phyloP scores from a whole-genome alignment of 768 basidiomycete genomes.

The Tricholoma flavovirens region DNA sequence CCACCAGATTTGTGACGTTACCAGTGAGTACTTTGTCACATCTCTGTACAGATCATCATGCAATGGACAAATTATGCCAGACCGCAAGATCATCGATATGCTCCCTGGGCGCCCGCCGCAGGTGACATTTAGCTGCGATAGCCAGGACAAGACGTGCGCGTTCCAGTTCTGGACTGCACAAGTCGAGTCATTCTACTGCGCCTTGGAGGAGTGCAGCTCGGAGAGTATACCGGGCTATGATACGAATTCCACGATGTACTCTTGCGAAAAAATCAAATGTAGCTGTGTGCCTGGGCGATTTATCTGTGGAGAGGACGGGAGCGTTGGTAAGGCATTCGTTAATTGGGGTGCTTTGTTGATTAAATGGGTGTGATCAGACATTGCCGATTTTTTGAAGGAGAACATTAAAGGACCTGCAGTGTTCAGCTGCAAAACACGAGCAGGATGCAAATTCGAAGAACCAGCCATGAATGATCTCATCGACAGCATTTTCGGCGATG shows the following conservation, averaged over 20 bases:
- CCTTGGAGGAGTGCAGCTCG: constrained; percentile 64
- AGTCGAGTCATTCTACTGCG: constrained; percentile 95
- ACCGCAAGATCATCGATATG: constrained; percentile 94
- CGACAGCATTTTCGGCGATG: constrained; percentile 88
- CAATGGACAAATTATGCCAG: constrained; percentile 31
- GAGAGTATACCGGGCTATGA: constrained; percentile 45
- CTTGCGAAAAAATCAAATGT: constrained; percentile 82
- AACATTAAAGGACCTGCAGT: constrained; percentile 87
- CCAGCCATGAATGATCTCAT: constrained; percentile 96
- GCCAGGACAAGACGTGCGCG: constrained; percentile 55
- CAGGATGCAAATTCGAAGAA: constrained; percentile 88
- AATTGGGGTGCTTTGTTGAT: neutral
- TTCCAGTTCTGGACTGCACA: constrained; percentile 99
- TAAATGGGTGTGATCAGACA: constrained; percentile 47
- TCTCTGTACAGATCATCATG: neutral
- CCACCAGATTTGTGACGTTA: constrained; percentile 98
- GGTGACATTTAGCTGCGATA: constrained; percentile 92
- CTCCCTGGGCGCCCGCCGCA: constrained; percentile 85
- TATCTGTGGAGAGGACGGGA: constrained; percentile 93
- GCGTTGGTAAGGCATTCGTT: constrained; percentile 59
- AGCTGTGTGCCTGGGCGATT: constrained; percentile 91
- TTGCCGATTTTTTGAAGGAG: constrained; percentile 86
- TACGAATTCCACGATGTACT: constrained; percentile 68
- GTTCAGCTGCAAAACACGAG: constrained; percentile 70
- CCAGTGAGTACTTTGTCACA: constrained; percentile 54